Conservation (phyloP, 805 yeast genomes). For the Candida insectorum region DNA sequence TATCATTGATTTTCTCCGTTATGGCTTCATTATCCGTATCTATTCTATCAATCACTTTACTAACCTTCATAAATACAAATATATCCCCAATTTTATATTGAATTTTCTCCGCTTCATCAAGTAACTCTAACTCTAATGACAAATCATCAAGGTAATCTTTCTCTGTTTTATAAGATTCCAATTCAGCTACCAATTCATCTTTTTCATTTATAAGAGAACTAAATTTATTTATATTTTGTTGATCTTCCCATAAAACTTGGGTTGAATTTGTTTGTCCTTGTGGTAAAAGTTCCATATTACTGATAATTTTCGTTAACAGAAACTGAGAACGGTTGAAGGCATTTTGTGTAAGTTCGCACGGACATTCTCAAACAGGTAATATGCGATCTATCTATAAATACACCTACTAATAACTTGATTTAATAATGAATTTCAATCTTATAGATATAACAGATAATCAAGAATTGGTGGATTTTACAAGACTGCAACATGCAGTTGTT, state of each 20-base stretch:
- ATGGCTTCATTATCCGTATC: slow-evolving; percentile 59
- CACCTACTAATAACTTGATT: too few species aligned
- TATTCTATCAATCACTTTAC: slow-evolving; percentile 62
- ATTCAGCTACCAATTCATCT: slow-evolving; percentile 51
- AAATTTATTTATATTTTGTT: slow-evolving; percentile 82
- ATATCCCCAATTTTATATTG: slow-evolving; percentile 81
- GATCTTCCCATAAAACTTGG: slow-evolving; percentile 81
- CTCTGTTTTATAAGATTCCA: slow-evolving; percentile 55
- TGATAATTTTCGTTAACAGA: neutral
- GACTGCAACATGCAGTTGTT: slow-evolving; percentile 28
- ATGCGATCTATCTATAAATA: too few species aligned
- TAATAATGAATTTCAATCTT: slow-evolving; percentile 4
- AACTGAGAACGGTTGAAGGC: too few species aligned
- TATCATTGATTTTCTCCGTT: slow-evolving; percentile 44
- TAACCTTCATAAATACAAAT: slow-evolving; percentile 67
- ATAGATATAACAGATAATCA: slow-evolving; percentile 20
- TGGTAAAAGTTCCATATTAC: slow-evolving; percentile 46
- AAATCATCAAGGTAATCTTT: slow-evolving; percentile 89
- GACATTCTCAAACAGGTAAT: too few species aligned
- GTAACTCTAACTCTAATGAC: slow-evolving; percentile 76
- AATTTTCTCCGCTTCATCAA: slow-evolving; percentile 68
- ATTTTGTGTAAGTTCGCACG: too few species aligned
- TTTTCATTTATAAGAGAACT: slow-evolving; percentile 75
- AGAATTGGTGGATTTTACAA: slow-evolving; percentile 25
- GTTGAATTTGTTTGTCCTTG: slow-evolving; percentile 51